Evolutionary conservation across 1,284 basidiomycete genomes (phyloP), one percentile per base, ranked within the genome.

Genomic region (Ganoderma resinaceum): DNA sequence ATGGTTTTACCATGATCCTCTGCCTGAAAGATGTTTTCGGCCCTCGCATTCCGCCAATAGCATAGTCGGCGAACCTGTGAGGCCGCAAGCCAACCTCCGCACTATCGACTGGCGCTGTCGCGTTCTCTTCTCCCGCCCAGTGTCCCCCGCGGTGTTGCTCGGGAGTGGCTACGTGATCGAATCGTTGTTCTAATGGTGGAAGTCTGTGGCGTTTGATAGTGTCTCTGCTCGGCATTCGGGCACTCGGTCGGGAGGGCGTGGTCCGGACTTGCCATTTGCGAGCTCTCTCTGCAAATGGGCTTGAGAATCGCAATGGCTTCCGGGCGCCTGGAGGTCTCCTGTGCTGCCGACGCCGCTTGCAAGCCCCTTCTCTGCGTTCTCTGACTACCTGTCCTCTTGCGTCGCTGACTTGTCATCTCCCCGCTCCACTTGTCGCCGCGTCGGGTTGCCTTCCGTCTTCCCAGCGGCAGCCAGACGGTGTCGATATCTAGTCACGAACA

Each of bases 301-400:
- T 58, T 29, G 33, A n/a, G 31, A n/a, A 20, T 33, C 55, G 20
- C 55, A 23, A 18, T 58, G 12, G 3, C 33, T 33, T 37, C 55
- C 33, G 8, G 31, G 18, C 33, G 14, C 26, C 18, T 31, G 33
- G 55, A 3, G 1, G 18, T 33, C 20, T n/a, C 55, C 33, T 58
- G 55, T 9, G 29, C 33, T 58, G 55, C 18, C 33, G 33, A 33
- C 18, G 31, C 18, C 20, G 18, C 31, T 33, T 33, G 20, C 31
- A 11, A 20, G 33, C 33, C 23, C 53, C 55, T 58, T 58, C 55
- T 37, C 55, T 58, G 55, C 33, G 55, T 37, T 58, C 55, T 35
- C 55, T 31, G 55, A 37, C 55, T 20, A 6, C 20, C 31, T 37
- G 33, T 58, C 55, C 55, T 58, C 55, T 29, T 11, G 55, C 33